phyloP scores from a whole-genome alignment of 768 basidiomycete genomes.

The Rhodosporidiobolus sp. region DNA sequence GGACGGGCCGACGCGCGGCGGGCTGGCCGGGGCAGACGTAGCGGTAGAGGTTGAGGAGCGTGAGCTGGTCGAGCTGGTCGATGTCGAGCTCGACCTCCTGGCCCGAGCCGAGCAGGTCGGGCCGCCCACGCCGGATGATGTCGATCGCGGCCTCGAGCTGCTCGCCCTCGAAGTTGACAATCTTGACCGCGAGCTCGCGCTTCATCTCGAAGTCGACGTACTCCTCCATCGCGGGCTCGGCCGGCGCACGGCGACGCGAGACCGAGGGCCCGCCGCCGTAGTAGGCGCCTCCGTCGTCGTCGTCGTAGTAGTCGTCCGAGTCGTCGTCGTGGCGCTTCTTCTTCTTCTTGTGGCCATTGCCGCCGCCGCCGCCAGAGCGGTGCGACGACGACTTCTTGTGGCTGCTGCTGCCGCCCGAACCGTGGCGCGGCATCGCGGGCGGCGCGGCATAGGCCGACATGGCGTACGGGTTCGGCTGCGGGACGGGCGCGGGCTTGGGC shows the following conservation, averaged over 20 bases:
- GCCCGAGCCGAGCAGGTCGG: conserved; percentile 76
- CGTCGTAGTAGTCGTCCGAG: conserved; percentile 41
- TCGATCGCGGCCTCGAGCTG: conserved; percentile 86
- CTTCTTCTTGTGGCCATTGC: conserved; percentile 27
- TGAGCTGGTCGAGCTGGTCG: conserved; percentile 77
- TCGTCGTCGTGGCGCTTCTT: conserved; percentile 36
- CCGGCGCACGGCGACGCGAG: conserved; percentile 1
- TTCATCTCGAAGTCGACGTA: conserved; percentile 87
- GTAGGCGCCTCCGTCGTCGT: conserved; percentile 34
- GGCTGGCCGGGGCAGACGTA: conserved; percentile 58
- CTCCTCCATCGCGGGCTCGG: conserved; percentile 39
- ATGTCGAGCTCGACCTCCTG: conserved; percentile 99
- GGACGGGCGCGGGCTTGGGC: conserved; percentile 8
- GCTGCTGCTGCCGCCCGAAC: neutral
- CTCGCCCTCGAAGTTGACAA: conserved; percentile 73
- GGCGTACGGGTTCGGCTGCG: conserved; percentile 28
- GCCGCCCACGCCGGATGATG: conserved; percentile 90
- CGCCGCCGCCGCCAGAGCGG: neutral
- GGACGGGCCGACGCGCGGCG: conserved; percentile 52
- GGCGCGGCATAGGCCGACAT: conserved; percentile 17
- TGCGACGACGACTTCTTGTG: conserved; percentile 18
- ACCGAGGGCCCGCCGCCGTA: conserved; percentile 17
- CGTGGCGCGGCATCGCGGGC: neutral
- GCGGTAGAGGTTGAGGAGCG: conserved; percentile 90
- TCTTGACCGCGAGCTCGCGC: conserved; percentile 95